phyloP scores from a whole-genome alignment of 257 asterid genomes.

The Lithospermum erythrorhizon region DNA sequence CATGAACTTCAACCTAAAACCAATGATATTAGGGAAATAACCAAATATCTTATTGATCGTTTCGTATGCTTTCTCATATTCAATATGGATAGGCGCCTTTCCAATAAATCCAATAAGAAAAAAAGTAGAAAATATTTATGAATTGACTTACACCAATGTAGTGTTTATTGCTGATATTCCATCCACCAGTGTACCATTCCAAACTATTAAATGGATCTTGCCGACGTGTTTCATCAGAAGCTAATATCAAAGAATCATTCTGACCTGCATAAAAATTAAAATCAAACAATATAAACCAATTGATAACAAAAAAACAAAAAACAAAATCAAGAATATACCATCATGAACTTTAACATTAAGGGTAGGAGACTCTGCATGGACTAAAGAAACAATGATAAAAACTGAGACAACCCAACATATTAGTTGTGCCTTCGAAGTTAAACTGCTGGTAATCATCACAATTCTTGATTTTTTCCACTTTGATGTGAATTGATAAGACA shows the following conservation, averaged over 20 bases:
- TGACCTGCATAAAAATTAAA: neutral
- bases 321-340: neutral
- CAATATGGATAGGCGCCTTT: neutral
- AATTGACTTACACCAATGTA: slow-evolving; percentile 47
- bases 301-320: neutral
- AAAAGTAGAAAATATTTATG: neutral
- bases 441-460: neutral
- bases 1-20: no score
- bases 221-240: slow-evolving; percentile 67
- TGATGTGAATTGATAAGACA: neutral
- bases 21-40: no score
- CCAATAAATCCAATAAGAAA: no score
- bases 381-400: neutral
- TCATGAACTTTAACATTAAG: no score
- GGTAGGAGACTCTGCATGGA: neutral
- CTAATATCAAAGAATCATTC: slow-evolving; percentile 51
- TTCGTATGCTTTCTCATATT: neutral
- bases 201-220: slow-evolving; percentile 49
- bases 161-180: slow-evolving; percentile 68
- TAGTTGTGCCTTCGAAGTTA: neutral
- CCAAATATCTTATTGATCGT: no score
- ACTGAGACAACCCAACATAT: neutral
- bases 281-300: neutral
- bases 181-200: slow-evolving; percentile 69
- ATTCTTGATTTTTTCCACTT: neutral